Conservation (phyloP, 1,139 yeast species). For the Geotrichum carabidarum region DNA sequence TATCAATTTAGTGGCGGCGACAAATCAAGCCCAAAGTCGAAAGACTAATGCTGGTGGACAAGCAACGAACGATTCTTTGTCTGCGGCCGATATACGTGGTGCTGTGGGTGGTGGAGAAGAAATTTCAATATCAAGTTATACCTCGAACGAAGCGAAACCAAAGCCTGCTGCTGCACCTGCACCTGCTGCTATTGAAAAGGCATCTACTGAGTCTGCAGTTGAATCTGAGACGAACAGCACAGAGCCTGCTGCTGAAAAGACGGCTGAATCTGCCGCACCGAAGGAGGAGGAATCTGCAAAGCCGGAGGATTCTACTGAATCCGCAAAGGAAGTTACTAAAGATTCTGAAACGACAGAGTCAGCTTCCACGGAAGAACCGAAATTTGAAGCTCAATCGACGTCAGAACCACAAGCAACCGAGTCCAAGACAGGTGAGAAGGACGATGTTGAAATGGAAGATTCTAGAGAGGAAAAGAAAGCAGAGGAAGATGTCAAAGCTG, state of each 20-base stretch:
- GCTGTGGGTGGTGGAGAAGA: constrained; percentile 55
- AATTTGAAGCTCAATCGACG: too few relatives aligned
- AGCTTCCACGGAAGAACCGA: too few relatives aligned
- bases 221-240: neutral
- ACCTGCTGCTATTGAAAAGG: neutral
- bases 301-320: neutral
- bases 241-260: neutral
- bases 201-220: neutral
- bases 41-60: constrained; percentile 8
- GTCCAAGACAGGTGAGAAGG: neutral
- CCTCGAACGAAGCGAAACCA: constrained; percentile 18
- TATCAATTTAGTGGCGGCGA: constrained; percentile 30
- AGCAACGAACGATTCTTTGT: constrained; percentile 37
- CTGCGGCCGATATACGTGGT: constrained; percentile 57
- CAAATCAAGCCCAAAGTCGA: constrained; percentile 18
- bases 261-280: neutral
- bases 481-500: too few relatives aligned
- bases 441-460: constrained; percentile 24
- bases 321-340: too few relatives aligned
- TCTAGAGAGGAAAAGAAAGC: neutral
- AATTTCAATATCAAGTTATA: constrained; percentile 41
- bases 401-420: constrained; percentile 3
- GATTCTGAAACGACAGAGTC: too few relatives aligned
- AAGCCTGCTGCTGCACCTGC: neutral
- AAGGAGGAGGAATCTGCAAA: constrained; percentile 8